Conservation (phyloP, 1,139 yeast genomes). For the Sugiyamaella novakii region DNA sequence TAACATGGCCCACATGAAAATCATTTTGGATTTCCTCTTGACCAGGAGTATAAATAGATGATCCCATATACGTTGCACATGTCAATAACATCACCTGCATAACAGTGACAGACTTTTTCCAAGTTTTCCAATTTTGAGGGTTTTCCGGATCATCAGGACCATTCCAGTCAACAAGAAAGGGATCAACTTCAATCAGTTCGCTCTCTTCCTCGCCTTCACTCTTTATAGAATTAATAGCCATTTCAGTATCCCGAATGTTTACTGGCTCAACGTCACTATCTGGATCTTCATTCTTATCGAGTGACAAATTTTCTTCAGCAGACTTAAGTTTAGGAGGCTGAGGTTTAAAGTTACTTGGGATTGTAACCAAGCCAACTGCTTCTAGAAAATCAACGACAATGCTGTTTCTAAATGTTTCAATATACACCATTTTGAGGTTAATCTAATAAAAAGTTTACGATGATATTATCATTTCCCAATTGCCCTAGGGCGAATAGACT, state of each 20-base stretch:
- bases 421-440: constrained; percentile 19
- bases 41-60: constrained; percentile 63
- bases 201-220: not conserved
- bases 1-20: constrained; percentile 47
- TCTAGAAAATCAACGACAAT: constrained; percentile 27
- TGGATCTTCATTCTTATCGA: not conserved
- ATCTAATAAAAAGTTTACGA: too few species aligned
- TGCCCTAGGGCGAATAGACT: too few species aligned
- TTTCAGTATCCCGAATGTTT: not conserved
- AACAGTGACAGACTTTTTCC: constrained; percentile 45
- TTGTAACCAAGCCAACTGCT: constrained; percentile 18
- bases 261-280: constrained; percentile 5
- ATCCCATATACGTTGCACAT: constrained; percentile 56
- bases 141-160: constrained; percentile 56
- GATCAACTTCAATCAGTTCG: constrained; percentile 10
- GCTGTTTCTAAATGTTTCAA: constrained; percentile 25
- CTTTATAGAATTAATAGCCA: not conserved
- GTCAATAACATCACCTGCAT: constrained; percentile 51
- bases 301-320: not conserved
- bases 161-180: constrained; percentile 43
- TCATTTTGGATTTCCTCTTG: constrained; percentile 46
- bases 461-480: too few species aligned
- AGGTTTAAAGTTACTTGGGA: constrained; percentile 23
- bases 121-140: constrained; percentile 57
- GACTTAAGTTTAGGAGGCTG: constrained; percentile 15